Evolutionary conservation across 1,139 yeast species (phyloP).

Genomic region (Debaryomyces sp.): DNA sequence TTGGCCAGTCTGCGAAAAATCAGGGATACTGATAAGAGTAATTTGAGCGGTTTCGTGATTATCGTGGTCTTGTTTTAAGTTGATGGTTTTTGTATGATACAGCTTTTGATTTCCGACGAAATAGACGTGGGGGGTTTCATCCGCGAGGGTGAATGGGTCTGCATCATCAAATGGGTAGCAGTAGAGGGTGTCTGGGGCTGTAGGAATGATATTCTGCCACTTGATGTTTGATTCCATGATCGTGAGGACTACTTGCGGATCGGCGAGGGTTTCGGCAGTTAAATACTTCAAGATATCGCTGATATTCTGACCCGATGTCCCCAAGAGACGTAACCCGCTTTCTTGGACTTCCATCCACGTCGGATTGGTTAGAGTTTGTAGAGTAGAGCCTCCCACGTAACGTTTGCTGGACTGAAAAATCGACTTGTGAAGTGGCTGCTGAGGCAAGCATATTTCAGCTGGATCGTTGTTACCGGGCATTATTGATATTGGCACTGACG

Average conservation of each 20-base stretch:
- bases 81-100: slow-evolving; percentile 44
- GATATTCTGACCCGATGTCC: slow-evolving; percentile 84
- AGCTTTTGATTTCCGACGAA: slow-evolving; percentile 81
- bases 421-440: slow-evolving; percentile 82
- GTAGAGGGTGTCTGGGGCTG: slow-evolving; percentile 94
- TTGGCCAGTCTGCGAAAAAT: slow-evolving; percentile 65
- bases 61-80: slow-evolving; percentile 5
- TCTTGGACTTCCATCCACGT: slow-evolving; percentile 56
- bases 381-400: slow-evolving; percentile 41
- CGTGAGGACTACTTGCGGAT: slow-evolving; percentile 36
- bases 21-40: slow-evolving; percentile 69
- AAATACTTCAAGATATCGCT: slow-evolving; percentile 74
- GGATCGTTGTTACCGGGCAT: slow-evolving; percentile 91
- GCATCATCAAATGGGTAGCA: slow-evolving; percentile 80
- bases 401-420: slow-evolving; percentile 56
- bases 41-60: slow-evolving; percentile 36
- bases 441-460: slow-evolving; percentile 81
- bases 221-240: slow-evolving; percentile 68
- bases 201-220: slow-evolving; percentile 91
- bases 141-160: slow-evolving; percentile 76
- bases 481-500: slow-evolving; percentile 66
- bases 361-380: slow-evolving; percentile 73
- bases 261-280: slow-evolving; percentile 21
- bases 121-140: slow-evolving; percentile 82
- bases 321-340: slow-evolving; percentile 60